These are phyloP conservation scores for Teunomyces pallodes DNA, from an alignment of 805 yeast genomes.

Conservation along the genomic window DNA sequence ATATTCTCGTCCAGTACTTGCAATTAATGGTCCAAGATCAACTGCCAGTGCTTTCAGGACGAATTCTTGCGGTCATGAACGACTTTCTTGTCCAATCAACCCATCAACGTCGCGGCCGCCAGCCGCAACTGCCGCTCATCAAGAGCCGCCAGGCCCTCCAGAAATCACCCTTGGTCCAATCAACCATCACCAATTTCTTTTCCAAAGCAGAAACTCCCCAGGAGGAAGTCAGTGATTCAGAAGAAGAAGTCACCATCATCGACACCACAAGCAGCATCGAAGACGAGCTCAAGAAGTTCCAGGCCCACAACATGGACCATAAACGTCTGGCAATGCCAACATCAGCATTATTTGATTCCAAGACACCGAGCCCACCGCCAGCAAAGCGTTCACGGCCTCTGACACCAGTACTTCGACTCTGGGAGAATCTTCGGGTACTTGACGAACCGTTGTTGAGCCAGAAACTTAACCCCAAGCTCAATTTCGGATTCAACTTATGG, in stretches of 20 bases:
- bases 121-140: conserved; percentile 5
- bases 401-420: background rate
- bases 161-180: conserved; percentile 9
- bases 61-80: conserved; percentile 6
- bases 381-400: background rate
- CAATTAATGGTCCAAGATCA: background rate
- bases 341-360: background rate
- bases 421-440: conserved; percentile 21
- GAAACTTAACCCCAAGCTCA: conserved; percentile 20
- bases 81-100: conserved; percentile 10
- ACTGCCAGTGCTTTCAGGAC: conserved; percentile 1
- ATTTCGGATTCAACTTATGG: conserved; percentile 27
- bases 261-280: conserved; percentile 13
- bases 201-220: conserved; percentile 4
- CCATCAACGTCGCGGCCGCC: conserved; percentile 2
- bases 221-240: conserved; percentile 25
- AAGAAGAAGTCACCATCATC: conserved; percentile 11
- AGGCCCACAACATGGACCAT: conserved; percentile 12
- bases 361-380: background rate
- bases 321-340: background rate
- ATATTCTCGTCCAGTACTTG: conserved; percentile 13
- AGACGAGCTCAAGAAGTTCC: conserved; percentile 17
- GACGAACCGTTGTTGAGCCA: conserved; percentile 29
- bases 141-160: conserved; percentile 1
- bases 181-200: conserved; percentile 10